A percentile compares a stretch with the other conserved stretches of the same genome.
phyloP scores from a whole-genome alignment of 1,284 basidiomycete species.

The Apiotrichum brassicae region DNA sequence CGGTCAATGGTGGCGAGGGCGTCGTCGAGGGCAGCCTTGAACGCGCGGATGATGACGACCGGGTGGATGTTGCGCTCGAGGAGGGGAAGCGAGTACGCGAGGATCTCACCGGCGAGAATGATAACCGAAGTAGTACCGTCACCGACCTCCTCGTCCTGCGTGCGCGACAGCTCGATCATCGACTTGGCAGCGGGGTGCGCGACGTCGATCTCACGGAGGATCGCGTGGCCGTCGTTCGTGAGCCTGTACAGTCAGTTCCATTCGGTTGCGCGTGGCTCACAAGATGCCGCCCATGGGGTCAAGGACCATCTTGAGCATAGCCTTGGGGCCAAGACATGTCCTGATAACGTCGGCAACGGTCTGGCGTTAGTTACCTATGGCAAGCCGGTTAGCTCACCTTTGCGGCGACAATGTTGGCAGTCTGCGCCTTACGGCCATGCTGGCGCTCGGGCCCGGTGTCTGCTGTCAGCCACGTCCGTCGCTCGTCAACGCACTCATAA shows the following conservation, averaged over 20 bases:
- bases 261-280: constrained; percentile 51
- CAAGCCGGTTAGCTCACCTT: constrained; percentile 67
- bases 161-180: constrained; percentile 95
- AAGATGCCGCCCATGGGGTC: constrained; percentile 96
- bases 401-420: constrained; percentile 93
- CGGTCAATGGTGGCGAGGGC: constrained; percentile 69
- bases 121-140: constrained; percentile 98
- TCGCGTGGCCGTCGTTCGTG: constrained; percentile 97
- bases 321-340: constrained; percentile 93
- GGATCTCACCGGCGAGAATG: constrained; percentile 53
- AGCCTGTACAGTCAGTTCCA: constrained; percentile 53
- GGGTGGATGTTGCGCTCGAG: constrained; percentile 96
- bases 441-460: constrained; percentile 91
- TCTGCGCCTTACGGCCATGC: constrained; percentile 90
- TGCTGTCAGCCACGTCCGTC: constrained; percentile 39
- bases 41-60: constrained; percentile 96
- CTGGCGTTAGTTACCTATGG: constrained; percentile 47
- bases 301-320: constrained; percentile 99
- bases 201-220: constrained; percentile 94
- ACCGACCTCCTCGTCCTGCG: constrained; percentile 97
- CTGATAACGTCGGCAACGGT: constrained; percentile 98
- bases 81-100: constrained; percentile 49
- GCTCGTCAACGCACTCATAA: constrained; percentile 48
- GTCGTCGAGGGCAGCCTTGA: constrained; percentile 89
- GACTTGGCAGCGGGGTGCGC: constrained; percentile 98